Evolutionary conservation across 768 basidiomycete genomes (phyloP), one percentile per base, ranked within the genome.

Genomic region (Hericium erinaceus): DNA sequence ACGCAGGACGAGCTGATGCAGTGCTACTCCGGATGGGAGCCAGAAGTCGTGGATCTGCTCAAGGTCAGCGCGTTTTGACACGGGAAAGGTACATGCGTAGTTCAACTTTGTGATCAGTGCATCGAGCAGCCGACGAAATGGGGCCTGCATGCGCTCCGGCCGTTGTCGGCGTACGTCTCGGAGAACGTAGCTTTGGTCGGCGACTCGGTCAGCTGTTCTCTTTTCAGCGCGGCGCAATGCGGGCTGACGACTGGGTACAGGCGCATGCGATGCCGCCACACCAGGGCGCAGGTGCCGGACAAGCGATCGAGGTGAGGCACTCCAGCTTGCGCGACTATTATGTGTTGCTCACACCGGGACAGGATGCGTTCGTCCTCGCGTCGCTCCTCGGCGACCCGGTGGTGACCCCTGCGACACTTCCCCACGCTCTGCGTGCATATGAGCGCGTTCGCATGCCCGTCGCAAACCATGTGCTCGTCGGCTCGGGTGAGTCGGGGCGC

Each of bases 191-290:
- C 58, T 0, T 61, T 72, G 10, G 61, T 72, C 13, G 71, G 71
- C 10, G 69, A 72, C 56, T 67, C 70, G 1, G 69, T 72, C 51
- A 24, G 69, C 58, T 4, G 7, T 4, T 0, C 1, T 38, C 20
- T 13, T 51, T 40, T 41, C 16, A 28, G n/a, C 22, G 18, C 20
- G 33, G 7, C 1, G 33, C 33, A 33, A 33, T 33, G 33, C 6
- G 9, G 33, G 33, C 33, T 33, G 33, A 33, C 6, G 6, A 8
- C 7, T 33, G 33, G 4, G n/a, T 10, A 15, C 51, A 70, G 71
- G 70, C 71, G 9, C 71, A 72, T 50, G 71, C 66, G 0, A 71
- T 71, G 68, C 64, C 66, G 5, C 71, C 71, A 0, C 66, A 69
- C 39, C 66, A 67, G 54, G 71, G 70, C 2, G 64, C 71, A 2